phyloP scores from a whole-genome alignment of 805 yeast genomes.

The Candida manassasensis region DNA sequence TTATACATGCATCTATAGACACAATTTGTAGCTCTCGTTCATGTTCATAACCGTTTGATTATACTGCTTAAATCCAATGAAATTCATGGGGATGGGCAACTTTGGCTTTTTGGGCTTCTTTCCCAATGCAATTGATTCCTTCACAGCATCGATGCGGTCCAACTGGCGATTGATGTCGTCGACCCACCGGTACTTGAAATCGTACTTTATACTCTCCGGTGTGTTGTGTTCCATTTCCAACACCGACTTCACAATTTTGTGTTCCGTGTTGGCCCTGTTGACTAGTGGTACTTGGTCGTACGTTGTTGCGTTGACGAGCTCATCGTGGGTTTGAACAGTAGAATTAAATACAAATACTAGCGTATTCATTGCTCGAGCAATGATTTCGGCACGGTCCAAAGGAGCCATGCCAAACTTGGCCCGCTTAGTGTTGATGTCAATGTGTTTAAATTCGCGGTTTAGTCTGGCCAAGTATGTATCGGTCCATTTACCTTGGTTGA shows the following conservation, averaged over 20 bases:
- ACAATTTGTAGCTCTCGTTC: slow-evolving; percentile 22
- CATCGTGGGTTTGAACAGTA: slow-evolving; percentile 17
- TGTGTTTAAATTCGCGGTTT: slow-evolving; percentile 22
- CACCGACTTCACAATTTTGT: slow-evolving; percentile 19
- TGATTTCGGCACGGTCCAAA: slow-evolving; percentile 12
- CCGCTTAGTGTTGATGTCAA: slow-evolving; percentile 12
- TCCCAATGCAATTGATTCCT: slow-evolving; percentile 3
- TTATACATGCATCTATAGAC: slow-evolving; percentile 23
- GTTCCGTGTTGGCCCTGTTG: slow-evolving; percentile 16
- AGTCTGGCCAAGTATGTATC: slow-evolving; percentile 17
- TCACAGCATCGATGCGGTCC: neutral
- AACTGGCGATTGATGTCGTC: slow-evolving; percentile 6
- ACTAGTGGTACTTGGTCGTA: slow-evolving; percentile 15
- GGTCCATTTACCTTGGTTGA: slow-evolving; percentile 11
- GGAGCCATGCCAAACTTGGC: neutral
- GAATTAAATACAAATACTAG: slow-evolving; percentile 29
- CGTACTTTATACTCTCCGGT: slow-evolving; percentile 22
- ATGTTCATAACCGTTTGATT: slow-evolving; percentile 23
- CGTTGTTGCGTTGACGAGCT: slow-evolving; percentile 8
- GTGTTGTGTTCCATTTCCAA: slow-evolving; percentile 18
- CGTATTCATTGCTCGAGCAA: slow-evolving; percentile 21
- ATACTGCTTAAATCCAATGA: slow-evolving; percentile 21
- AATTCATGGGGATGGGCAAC: slow-evolving; percentile 6
- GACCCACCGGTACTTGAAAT: slow-evolving; percentile 21
- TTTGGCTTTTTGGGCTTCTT: slow-evolving; percentile 6